Evolutionary conservation across 1,139 yeast species (phyloP).

Genomic region (Maudiozyma humilis): DNA sequence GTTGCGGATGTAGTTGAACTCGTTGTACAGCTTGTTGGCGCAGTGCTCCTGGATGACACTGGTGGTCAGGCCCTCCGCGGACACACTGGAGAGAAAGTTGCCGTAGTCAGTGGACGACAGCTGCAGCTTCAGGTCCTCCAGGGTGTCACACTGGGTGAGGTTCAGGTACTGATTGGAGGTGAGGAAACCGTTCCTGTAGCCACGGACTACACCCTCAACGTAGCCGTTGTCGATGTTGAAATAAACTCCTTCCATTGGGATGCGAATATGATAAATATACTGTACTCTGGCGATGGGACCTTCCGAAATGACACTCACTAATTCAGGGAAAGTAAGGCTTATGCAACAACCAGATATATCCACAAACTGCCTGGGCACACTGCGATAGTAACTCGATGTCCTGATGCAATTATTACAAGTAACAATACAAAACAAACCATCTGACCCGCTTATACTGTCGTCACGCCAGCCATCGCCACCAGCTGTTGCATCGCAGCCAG

Average conservation of each 20-base stretch:
- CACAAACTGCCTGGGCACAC: no score
- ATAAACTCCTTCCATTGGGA: conserved; percentile 69
- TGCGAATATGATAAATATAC: not conserved
- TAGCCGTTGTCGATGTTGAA: conserved; percentile 85
- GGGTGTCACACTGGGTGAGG: conserved; percentile 88
- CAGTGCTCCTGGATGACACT: conserved; percentile 75
- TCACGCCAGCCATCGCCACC: no score
- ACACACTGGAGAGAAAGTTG: conserved; percentile 72
- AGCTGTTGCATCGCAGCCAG: no score
- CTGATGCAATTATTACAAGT: no score
- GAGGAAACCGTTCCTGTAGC: conserved; percentile 79
- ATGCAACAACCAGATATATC: no score
- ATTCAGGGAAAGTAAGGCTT: not conserved
- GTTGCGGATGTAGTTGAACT: conserved; percentile 75
- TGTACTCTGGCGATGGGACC: no score
- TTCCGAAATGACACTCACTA: not conserved
- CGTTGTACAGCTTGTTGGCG: conserved; percentile 64
- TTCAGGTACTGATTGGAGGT: conserved; percentile 76
- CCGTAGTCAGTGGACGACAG: conserved; percentile 95
- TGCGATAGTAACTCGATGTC: no score
- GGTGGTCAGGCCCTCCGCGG: conserved; percentile 69
- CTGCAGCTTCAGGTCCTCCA: conserved; percentile 90
- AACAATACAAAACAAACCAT: not conserved
- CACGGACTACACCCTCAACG: conserved; percentile 90
- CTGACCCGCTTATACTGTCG: not conserved